These are phyloP conservation scores for Botrytis deweyae DNA, from an alignment of 2,329 filamentous ascomycete genomes.

Conservation along the genomic window DNA sequence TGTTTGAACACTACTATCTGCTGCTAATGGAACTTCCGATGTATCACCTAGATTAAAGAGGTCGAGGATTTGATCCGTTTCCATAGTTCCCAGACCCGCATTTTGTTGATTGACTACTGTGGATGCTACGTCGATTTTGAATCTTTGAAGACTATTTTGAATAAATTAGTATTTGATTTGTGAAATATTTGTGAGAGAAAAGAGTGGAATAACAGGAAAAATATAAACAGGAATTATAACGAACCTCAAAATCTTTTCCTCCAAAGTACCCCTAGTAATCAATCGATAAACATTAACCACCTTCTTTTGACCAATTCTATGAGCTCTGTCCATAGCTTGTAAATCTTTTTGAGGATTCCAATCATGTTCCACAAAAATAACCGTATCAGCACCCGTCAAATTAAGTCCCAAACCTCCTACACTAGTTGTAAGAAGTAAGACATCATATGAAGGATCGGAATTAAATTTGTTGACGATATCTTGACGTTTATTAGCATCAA, in stretches of 20 bases:
- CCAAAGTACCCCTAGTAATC: conserved; percentile 90
- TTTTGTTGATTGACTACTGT: conserved; percentile 99
- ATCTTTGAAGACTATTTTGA: conserved; percentile 76
- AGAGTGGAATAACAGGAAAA: neutral
- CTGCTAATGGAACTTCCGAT: conserved; percentile 64
- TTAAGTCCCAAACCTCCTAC: conserved; percentile 95
- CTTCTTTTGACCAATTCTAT: conserved; percentile 99
- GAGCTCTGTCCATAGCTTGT: conserved; percentile 97
- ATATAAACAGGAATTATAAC: conserved; percentile 37
- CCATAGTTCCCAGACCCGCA: conserved; percentile 86
- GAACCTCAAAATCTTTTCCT: conserved; percentile 93
- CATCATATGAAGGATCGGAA: conserved; percentile 93
- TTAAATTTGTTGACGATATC: conserved; percentile 99
- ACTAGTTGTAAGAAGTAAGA: conserved; percentile 87
- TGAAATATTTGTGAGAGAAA: neutral
- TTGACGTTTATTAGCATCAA: conserved; percentile 90
- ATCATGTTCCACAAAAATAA: conserved; percentile 99
- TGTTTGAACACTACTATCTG: conserved; percentile 52
- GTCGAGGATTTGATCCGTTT: conserved; percentile 96
- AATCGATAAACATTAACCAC: conserved; percentile 98
- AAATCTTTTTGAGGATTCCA: conserved; percentile 99
- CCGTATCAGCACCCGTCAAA: conserved; percentile 92
- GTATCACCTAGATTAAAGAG: conserved; percentile 88
- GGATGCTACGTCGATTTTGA: conserved; percentile 98
- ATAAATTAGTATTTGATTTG: conserved; percentile 20